These are phyloP conservation scores for Solanum verrucosum DNA, from an alignment of 257 asterid genomes.

Conservation along the genomic window DNA sequence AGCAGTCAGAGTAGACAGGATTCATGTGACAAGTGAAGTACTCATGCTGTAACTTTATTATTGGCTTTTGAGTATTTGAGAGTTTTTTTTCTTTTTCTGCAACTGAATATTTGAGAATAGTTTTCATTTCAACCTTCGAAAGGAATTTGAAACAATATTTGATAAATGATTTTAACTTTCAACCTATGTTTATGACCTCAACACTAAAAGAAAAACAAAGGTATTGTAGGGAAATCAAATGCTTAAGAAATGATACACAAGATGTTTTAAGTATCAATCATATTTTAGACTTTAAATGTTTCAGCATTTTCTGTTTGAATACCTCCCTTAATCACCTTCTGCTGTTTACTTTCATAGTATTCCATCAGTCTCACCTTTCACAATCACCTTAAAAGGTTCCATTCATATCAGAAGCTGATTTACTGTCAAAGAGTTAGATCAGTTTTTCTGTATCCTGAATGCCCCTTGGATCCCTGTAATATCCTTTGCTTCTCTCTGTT, in stretches of 20 bases:
- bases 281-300: neutral
- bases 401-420: neutral
- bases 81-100: neutral
- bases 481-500: neutral
- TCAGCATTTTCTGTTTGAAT: neutral
- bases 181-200: neutral
- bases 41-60: neutral
- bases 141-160: neutral
- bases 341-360: neutral
- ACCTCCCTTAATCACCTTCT: neutral
- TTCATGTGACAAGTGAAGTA: neutral
- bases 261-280: neutral
- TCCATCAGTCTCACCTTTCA: neutral
- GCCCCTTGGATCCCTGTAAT: neutral
- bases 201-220: neutral
- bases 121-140: neutral
- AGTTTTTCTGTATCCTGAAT: neutral
- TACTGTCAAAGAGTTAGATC: neutral
- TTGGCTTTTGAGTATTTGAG: neutral
- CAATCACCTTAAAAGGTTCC: neutral
- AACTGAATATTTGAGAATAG: neutral
- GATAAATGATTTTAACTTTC: neutral
- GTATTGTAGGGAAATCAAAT: neutral
- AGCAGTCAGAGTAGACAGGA: neutral
- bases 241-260: neutral